A percentile compares a stretch with the other conserved stretches of the same genome.
Evolutionary conservation across 805 yeast species (phyloP).

Genomic region (Saccharomycopsis fodiens): DNA sequence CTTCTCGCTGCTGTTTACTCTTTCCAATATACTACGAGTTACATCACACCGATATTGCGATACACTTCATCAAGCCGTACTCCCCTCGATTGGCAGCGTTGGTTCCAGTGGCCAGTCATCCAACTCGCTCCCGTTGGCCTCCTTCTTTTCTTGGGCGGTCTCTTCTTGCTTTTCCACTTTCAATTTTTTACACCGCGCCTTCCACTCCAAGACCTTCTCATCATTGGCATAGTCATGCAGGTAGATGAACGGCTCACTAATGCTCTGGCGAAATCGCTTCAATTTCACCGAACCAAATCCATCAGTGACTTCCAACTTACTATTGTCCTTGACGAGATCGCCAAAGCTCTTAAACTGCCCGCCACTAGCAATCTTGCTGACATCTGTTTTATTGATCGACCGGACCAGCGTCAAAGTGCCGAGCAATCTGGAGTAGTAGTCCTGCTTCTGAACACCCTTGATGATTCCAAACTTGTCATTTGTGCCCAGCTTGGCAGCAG

Average conservation of each 20-base stretch:
- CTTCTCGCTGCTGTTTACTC: too few relatives aligned
- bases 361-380: constrained; percentile 42
- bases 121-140: too few relatives aligned
- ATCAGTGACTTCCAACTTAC: constrained; percentile 30
- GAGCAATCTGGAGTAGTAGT: constrained; percentile 37
- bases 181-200: constrained; percentile 1
- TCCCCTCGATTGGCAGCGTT: too few relatives aligned
- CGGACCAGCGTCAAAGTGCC: constrained; percentile 39
- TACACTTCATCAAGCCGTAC: too few relatives aligned
- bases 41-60: too few relatives aligned
- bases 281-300: constrained; percentile 46
- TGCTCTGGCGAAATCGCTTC: constrained; percentile 31
- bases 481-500: background rate
- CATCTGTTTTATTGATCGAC: constrained; percentile 47
- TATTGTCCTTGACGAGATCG: constrained; percentile 15
- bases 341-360: constrained; percentile 32
- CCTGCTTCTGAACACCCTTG: constrained; percentile 36
- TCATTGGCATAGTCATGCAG: constrained; percentile 30
- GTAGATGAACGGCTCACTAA: constrained; percentile 45
- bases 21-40: too few relatives aligned
- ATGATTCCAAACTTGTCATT: constrained; percentile 30
- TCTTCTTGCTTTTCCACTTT: background rate
- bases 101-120: too few relatives aligned
- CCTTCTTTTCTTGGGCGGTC: too few relatives aligned
- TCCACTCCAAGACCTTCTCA: constrained; percentile 10